Conservation (phyloP, 148 eudicot genomes). For the Talinum fruticosum region DNA sequence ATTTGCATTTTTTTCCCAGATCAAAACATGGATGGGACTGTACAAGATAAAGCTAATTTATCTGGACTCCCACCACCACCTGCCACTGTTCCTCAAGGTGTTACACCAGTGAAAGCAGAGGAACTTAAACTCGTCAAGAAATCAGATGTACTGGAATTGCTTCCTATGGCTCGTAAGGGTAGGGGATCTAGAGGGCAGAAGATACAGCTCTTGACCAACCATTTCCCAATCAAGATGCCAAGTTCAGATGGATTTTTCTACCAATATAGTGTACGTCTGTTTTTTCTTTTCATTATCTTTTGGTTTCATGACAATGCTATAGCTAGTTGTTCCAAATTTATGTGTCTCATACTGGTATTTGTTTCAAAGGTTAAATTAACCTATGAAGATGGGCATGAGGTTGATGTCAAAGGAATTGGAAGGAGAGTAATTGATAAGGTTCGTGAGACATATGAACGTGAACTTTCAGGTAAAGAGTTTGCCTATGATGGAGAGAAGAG, state of each 20-base stretch:
- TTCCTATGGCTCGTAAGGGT: slow-evolving; percentile 36
- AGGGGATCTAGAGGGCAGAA: slow-evolving; percentile 37
- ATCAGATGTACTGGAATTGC: slow-evolving; percentile 9
- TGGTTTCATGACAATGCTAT: background rate
- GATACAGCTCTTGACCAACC: slow-evolving; percentile 38
- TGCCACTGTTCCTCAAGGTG: slow-evolving; percentile 33
- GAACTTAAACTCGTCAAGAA: too few species aligned
- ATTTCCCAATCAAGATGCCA: slow-evolving; percentile 37
- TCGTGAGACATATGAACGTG: slow-evolving; percentile 60
- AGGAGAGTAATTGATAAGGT: slow-evolving; percentile 56
- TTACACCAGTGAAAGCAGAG: slow-evolving; percentile 25
- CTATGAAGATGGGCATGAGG: slow-evolving; percentile 47
- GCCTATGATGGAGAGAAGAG: slow-evolving; percentile 77
- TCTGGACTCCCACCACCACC: slow-evolving; percentile 51
- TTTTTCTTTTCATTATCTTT: background rate
- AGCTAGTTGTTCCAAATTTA: background rate
- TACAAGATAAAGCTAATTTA: too few species aligned
- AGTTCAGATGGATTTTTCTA: slow-evolving; percentile 31
- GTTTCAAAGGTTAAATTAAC: slow-evolving; percentile 28
- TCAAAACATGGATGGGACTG: background rate
- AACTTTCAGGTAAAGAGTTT: slow-evolving; percentile 65
- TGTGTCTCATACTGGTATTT: background rate
- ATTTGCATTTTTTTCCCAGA: background rate
- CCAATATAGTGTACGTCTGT: background rate
- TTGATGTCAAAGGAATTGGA: slow-evolving; percentile 48